Base-by-base conservation (phyloP, 306 rosid genomes). In the Cyamopsis tetragonoloba region DNA sequence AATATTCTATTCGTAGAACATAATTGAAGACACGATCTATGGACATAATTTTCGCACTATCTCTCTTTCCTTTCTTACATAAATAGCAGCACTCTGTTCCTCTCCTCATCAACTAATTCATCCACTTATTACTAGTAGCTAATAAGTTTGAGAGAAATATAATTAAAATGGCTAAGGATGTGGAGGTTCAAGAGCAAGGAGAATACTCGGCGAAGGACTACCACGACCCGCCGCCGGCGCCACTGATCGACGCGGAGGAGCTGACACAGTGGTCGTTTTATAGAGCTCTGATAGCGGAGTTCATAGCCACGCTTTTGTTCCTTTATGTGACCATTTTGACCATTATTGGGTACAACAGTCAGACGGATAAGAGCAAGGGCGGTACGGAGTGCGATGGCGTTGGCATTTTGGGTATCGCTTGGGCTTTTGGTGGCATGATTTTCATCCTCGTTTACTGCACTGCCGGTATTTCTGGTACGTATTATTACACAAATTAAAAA, bases 371-470 rank as follows among this genome's bases (percentile, higher is more conserved):
- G 0, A 9, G 0, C 0, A 9, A 18, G 1, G 23, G 19, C 10
- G 44, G 46, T 17, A 79, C 79, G 4, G 69, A 81, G 0, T 92
- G 98, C 15, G 84, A 55, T 18, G 96, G 98, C 0, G 98, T 89
- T 27, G 98, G 95, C 22, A 55, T 86, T 58, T 83, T 92, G 42
- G 98, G 98, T 32, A 92, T 92, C 20, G 98, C 98, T 19, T 92
- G 98, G 98, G 83, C 98, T 57, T 92, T 92, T 26, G 98, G 98
- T 10, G 98, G 98, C 84, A 92, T 92, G 98, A 92, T 92, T 74
- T 92, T 92, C 85, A 68, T 92, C 80, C 98, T 92, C 31, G 98
- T 92, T 67, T 92, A 87, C 91, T 87, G 96, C 88, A 89, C 98
- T 7, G 98, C 98, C 57, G 96, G 98, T 15, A 87, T 92, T 62